These are phyloP conservation scores for Phytopythium delawarense DNA, from an alignment of 352 stramenopile species.

Conservation along the genomic window DNA sequence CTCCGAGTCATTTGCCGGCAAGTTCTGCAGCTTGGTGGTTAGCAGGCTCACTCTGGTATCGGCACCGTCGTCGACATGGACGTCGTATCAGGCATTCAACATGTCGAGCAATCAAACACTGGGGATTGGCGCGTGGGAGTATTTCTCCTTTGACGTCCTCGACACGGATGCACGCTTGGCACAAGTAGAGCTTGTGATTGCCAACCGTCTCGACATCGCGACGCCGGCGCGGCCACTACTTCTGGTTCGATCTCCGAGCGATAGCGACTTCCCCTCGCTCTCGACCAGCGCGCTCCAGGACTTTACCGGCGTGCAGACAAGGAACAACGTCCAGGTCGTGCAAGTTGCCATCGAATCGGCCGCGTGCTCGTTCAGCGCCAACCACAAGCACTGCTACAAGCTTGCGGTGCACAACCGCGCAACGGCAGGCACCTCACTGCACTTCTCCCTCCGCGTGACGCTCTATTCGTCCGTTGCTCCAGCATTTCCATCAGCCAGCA, in stretches of 20 bases:
- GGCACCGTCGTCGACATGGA: not conserved
- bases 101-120: conserved; percentile 22
- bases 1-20: conserved; percentile 22
- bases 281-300: conserved; percentile 40
- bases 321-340: conserved; percentile 27
- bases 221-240: conserved; percentile 54
- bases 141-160: conserved; percentile 62
- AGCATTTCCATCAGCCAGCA: conserved; percentile 14
- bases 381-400: conserved; percentile 60
- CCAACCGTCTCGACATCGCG: conserved; percentile 31
- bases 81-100: conserved; percentile 25
- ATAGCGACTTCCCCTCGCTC: conserved; percentile 53
- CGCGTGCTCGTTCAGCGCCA: conserved; percentile 31
- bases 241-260: conserved; percentile 42
- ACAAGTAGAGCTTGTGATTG: conserved; percentile 41
- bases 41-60: conserved; percentile 11
- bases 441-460: conserved; percentile 38
- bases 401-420: conserved; percentile 61
- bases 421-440: conserved; percentile 39
- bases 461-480: conserved; percentile 22
- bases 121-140: conserved; percentile 45
- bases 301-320: conserved; percentile 30
- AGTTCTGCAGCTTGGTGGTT: conserved; percentile 40
- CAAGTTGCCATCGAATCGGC: conserved; percentile 33
- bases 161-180: conserved; percentile 36